Percentiles rank a stretch among this genome's conserved stretches.
Conservation (phyloP, 768 basidiomycete species). For the Artomyces pyxidatus region DNA sequence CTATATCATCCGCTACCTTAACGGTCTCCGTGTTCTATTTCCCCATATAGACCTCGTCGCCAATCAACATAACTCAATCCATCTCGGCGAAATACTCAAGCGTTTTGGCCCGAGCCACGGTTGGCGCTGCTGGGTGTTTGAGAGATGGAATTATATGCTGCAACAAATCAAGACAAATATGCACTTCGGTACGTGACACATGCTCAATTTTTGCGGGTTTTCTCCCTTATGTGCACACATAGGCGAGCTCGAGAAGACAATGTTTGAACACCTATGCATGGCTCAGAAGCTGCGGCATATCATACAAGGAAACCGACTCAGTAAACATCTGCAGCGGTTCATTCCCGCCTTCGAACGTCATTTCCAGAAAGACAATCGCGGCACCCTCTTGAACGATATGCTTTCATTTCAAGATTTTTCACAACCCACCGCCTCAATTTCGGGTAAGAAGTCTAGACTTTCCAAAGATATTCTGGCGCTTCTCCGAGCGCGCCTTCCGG, state of each 20-base stretch:
- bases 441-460: not conserved
- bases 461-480: not conserved
- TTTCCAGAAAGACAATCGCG: not conserved
- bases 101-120: constrained; percentile 29
- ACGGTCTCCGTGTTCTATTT: constrained; percentile 23
- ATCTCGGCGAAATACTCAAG: constrained; percentile 24
- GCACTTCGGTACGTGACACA: constrained; percentile 22
- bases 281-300: constrained; percentile 18
- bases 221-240: too few species aligned
- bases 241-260: constrained; percentile 25
- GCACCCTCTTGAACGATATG: not conserved
- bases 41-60: constrained; percentile 21
- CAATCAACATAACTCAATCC: constrained; percentile 35
- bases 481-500: not conserved
- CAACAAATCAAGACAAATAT: constrained; percentile 24
- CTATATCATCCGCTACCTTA: constrained; percentile 27
- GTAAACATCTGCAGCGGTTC: not conserved
- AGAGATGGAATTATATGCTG: constrained; percentile 27
- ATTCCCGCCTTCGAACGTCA: not conserved
- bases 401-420: not conserved
- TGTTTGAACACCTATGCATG: constrained; percentile 20
- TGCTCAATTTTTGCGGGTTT: too few species aligned
- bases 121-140: constrained; percentile 31
- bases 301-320: not conserved
- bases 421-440: not conserved